These are phyloP conservation scores for Aspergillus sparsus DNA, from an alignment of 495 filamentous ascomycete genomes.

Conservation along the genomic window DNA sequence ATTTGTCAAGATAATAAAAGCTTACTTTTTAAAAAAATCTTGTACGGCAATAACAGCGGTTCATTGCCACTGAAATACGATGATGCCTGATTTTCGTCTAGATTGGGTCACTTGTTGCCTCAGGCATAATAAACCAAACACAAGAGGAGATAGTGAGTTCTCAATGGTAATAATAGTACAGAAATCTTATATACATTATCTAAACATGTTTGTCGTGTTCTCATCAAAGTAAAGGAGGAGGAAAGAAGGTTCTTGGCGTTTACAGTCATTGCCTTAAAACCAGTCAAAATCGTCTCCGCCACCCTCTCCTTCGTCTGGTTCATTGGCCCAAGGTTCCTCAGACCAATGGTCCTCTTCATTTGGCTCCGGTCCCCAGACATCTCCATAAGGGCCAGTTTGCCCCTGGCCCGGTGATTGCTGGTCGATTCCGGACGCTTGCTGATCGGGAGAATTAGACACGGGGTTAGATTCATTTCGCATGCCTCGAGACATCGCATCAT, in stretches of 20 bases:
- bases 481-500: constrained; percentile 63
- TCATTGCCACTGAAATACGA: no score
- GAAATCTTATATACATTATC: constrained; percentile 13
- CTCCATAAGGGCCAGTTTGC: constrained; percentile 27
- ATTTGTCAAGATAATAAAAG: no score
- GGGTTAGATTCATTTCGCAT: constrained; percentile 26
- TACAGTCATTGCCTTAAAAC: constrained; percentile 22
- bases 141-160: background rate
- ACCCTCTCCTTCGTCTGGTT: constrained; percentile 25
- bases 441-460: constrained; percentile 25
- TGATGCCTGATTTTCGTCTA: no score
- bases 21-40: no score
- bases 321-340: constrained; percentile 42
- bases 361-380: constrained; percentile 33
- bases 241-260: no score
- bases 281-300: constrained; percentile 44
- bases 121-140: background rate
- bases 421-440: constrained; percentile 24
- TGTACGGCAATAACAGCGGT: no score
- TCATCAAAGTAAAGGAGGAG: background rate
- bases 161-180: constrained; percentile 13
- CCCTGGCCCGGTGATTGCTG: constrained; percentile 19
- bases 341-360: constrained; percentile 40
- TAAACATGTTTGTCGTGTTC: constrained; percentile 1
- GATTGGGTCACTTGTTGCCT: background rate